Conservation (phyloP, 2,329 filamentous ascomycete genomes). For the Monilinia fructigena region DNA sequence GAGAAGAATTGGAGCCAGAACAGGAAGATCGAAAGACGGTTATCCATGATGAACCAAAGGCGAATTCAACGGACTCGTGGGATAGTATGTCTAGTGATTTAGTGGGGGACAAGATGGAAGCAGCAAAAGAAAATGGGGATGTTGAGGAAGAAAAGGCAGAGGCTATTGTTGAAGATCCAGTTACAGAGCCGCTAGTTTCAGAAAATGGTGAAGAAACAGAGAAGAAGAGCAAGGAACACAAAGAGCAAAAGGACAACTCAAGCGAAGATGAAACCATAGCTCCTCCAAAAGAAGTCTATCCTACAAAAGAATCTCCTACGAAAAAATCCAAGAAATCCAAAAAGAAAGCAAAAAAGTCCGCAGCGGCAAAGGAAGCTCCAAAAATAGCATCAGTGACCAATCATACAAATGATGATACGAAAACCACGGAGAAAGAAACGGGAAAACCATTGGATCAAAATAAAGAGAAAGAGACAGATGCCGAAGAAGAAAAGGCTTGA, state of each 20-base stretch:
- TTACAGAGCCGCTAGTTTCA: not conserved
- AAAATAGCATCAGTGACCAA: slow-evolving; percentile 8
- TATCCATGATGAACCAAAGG: slow-evolving; percentile 12
- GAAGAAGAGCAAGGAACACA: slow-evolving; percentile 1
- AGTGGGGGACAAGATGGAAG: slow-evolving; percentile 9
- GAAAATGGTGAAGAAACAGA: slow-evolving; percentile 5
- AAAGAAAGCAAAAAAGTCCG: slow-evolving; percentile 14
- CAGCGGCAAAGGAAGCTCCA: slow-evolving; percentile 17
- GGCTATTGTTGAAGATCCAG: not conserved
- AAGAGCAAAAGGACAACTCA: slow-evolving; percentile 13
- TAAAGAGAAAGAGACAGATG: not conserved
- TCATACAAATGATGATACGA: slow-evolving; percentile 17
- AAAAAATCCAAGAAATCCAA: slow-evolving; percentile 13
- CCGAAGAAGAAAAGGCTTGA: slow-evolving; percentile 1
- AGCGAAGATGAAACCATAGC: slow-evolving; percentile 2
- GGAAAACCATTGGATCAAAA: not conserved
- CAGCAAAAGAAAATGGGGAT: slow-evolving; percentile 2
- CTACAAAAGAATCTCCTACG: not conserved
- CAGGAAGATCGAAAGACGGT: slow-evolving; percentile 11
- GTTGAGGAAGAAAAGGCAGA: slow-evolving; percentile 10
- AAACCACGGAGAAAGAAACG: slow-evolving; percentile 9
- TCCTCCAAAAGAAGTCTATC: not conserved
- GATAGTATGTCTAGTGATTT: slow-evolving; percentile 22
- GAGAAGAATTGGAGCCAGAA: not conserved
- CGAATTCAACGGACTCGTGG: slow-evolving; percentile 20